phyloP scores from a whole-genome alignment of 2,329 filamentous ascomycete genomes.

The Botryotinia narcissicola region DNA sequence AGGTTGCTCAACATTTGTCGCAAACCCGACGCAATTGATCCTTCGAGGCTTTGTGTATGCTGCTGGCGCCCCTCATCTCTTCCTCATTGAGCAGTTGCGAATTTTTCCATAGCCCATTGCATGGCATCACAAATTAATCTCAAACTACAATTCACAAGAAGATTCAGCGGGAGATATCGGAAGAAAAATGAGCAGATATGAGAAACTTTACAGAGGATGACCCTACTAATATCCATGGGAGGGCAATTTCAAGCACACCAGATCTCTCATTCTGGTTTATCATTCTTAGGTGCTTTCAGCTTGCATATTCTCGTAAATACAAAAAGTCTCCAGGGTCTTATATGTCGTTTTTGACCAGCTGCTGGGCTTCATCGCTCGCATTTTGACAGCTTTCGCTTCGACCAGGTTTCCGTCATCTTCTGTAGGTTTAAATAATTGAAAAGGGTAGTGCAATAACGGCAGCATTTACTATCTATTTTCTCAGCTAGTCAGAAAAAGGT shows the following conservation, averaged over 20 bases:
- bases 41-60: background rate
- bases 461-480: background rate
- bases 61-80: background rate
- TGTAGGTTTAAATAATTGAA: background rate
- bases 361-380: background rate
- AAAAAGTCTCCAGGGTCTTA: background rate
- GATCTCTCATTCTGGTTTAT: background rate
- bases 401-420: background rate
- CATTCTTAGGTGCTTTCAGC: background rate
- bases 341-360: background rate
- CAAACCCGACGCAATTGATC: background rate
- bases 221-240: background rate
- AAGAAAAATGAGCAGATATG: background rate
- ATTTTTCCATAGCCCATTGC: background rate
- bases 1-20: constrained; percentile 2
- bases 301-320: background rate
- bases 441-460: background rate
- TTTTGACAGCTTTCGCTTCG: constrained; percentile 1
- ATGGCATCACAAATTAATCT: background rate
- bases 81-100: background rate
- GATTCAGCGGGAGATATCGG: too few relatives aligned
- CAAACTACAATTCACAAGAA: background rate
- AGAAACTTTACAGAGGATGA: background rate
- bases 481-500: background rate
- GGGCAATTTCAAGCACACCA: background rate